Evolutionary conservation across 495 filamentous ascomycete species (phyloP).

Genomic region (Penicillium lagena): DNA sequence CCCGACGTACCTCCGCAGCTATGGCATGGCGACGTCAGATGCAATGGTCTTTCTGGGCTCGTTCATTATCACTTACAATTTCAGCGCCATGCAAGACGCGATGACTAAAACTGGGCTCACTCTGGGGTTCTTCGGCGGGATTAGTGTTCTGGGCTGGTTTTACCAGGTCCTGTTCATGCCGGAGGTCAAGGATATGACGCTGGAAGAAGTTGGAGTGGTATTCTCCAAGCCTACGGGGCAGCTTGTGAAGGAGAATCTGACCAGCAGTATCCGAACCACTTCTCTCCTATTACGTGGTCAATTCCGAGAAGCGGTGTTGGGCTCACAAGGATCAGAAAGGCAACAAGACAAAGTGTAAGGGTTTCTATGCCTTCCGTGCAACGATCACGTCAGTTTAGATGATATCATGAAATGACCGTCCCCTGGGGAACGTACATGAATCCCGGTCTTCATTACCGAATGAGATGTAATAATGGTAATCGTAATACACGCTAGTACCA

Average conservation of each 20-base stretch:
- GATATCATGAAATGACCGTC: no score
- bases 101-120: conserved; percentile 53
- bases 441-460: no score
- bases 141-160: conserved; percentile 49
- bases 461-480: no score
- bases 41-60: conserved; percentile 52
- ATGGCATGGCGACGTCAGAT: conserved; percentile 54
- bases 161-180: conserved; percentile 59
- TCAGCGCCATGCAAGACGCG: conserved; percentile 48
- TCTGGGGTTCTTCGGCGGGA: conserved; percentile 56
- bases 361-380: no score
- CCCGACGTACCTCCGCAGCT: conserved; percentile 53
- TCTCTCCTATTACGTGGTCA: no score
- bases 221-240: conserved; percentile 49
- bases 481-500: no score
- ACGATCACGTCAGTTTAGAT: no score
- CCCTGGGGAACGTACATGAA: no score
- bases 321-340: no score
- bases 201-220: conserved; percentile 56
- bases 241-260: conserved; percentile 44
- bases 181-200: conserved; percentile 56
- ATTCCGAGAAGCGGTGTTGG: no score
- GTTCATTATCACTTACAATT: conserved; percentile 61
- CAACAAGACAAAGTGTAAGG: no score
- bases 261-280: conserved; percentile 13